Base-by-base conservation (phyloP, 2,329 filamentous ascomycete species). In the Monosporascus sp. region DNA sequence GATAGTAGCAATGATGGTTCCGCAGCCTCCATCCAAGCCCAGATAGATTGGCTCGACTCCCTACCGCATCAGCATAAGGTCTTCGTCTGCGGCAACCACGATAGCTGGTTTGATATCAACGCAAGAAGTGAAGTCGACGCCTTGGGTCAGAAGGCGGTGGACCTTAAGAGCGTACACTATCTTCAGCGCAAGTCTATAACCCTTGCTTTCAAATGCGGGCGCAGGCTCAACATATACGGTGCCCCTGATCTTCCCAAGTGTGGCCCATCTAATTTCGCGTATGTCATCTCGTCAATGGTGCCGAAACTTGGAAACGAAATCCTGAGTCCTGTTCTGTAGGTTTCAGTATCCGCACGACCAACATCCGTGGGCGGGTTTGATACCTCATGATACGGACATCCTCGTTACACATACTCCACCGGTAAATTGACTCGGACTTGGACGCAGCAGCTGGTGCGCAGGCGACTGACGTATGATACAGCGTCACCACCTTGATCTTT, bases 71-170 rank as follows among this genome's bases (percentile, higher is more conserved):
- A 74, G 37, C 80, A 95, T 69, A 96, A 96, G 70, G 78, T 97
- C 24, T 81, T 92, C 37, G 84, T 97, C 35, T 84, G 85, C 35
- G 93, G 93, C 1, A 97, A 97, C 67, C 93, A 97, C 69, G 93
- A 97, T 66, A 86, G 84, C 63, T 95, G 84, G 75, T 88, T 96
- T 56, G 93, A 96, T 69, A 75, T 81, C 24, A 75, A 77, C 37
- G 84, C 83, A 15, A 79, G 88, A 4, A 70, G 68, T 17, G 71
- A 77, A 9, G 75, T 80, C 46, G 84, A 90, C 64, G 75, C 77
- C 20, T 65, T 74, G n/a, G 70, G 73, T 1, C 68, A 69, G n/a
- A 72, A 74, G 56, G 70, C 68, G 31, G 76, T 92, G 17, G 76
- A 90, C 61, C 85, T 89, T 74, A 85, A 80, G 51, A 77, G 77